Evolutionary conservation across 805 yeast genomes (phyloP).

Genomic region (Candida berthetii): DNA sequence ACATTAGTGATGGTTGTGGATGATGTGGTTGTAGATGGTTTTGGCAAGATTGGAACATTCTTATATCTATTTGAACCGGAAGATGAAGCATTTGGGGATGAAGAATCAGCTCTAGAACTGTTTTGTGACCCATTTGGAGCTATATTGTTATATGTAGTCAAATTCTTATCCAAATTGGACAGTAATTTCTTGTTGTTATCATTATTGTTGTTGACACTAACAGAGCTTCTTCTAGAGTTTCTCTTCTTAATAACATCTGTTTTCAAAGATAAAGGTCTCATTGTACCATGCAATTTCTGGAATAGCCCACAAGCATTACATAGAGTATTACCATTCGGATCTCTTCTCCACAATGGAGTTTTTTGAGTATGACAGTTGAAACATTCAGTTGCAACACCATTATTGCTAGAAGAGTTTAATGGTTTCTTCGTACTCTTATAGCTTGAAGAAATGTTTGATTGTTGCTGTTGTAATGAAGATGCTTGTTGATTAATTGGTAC

Average conservation of each 20-base stretch:
- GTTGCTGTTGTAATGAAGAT: slow-evolving; percentile 2
- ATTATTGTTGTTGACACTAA: slow-evolving; percentile 9
- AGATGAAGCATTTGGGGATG: slow-evolving; percentile 1
- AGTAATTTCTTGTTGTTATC: slow-evolving; percentile 9
- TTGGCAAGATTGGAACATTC: slow-evolving; percentile 22
- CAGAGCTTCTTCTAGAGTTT: slow-evolving; percentile 20
- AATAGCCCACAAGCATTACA: slow-evolving; percentile 96
- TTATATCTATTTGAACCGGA: slow-evolving; percentile 10
- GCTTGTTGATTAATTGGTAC: not conserved
- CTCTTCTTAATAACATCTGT: slow-evolving; percentile 91
- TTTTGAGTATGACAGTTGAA: slow-evolving; percentile 85
- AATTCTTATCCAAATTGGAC: slow-evolving; percentile 15
- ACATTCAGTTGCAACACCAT: slow-evolving; percentile 38
- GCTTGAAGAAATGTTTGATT: not conserved
- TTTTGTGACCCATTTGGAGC: slow-evolving; percentile 10
- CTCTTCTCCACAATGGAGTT: slow-evolving; percentile 92
- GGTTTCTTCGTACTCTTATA: not conserved
- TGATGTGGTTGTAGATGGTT: slow-evolving; percentile 9
- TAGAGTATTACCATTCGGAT: slow-evolving; percentile 82
- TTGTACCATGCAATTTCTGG: slow-evolving; percentile 86
- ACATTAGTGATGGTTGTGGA: not conserved
- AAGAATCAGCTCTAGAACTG: slow-evolving; percentile 2
- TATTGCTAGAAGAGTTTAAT: not conserved
- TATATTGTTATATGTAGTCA: slow-evolving; percentile 1
- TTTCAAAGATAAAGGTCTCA: slow-evolving; percentile 81